These are phyloP conservation scores for Cordyceps pruinosa DNA, from an alignment of 2,329 filamentous ascomycete genomes.

Conservation along the genomic window DNA sequence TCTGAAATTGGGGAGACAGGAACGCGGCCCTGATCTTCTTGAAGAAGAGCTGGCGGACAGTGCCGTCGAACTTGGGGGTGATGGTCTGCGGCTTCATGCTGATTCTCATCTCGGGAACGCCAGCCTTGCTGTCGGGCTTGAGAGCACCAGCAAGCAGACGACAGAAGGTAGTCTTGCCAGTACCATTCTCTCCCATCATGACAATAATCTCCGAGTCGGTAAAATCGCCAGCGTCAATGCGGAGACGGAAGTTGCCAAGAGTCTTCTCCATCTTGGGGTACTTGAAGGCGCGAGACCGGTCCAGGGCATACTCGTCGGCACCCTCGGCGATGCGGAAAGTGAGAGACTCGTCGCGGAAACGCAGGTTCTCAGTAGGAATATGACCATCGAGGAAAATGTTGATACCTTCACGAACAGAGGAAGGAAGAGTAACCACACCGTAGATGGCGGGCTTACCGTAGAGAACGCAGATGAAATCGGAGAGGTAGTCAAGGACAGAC, in stretches of 20 bases:
- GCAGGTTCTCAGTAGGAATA: constrained; percentile 95
- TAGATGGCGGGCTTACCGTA: constrained; percentile 95
- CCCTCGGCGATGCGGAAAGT: constrained; percentile 92
- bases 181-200: constrained; percentile 99
- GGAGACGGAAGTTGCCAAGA: constrained; percentile 78
- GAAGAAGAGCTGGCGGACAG: constrained; percentile 96
- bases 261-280: constrained; percentile 94
- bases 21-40: constrained; percentile 99
- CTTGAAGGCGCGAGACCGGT: constrained; percentile 76
- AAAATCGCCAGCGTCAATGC: constrained; percentile 75
- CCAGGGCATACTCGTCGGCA: constrained; percentile 77
- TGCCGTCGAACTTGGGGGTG: constrained; percentile 95
- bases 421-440: constrained; percentile 91
- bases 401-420: constrained; percentile 97
- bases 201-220: constrained; percentile 98
- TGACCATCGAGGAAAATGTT: constrained; percentile 98
- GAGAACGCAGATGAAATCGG: constrained; percentile 94
- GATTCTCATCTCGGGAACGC: constrained; percentile 90
- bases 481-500: constrained; percentile 96
- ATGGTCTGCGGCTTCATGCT: constrained; percentile 99
- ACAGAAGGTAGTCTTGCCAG: constrained; percentile 98
- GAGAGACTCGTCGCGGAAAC: constrained; percentile 94
- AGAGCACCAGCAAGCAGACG: constrained; percentile 87
- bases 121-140: constrained; percentile 75
- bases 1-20: constrained; percentile 96